Conservation (phyloP, 169 alveolate genomes). For the Eimeria necatrix region DNA sequence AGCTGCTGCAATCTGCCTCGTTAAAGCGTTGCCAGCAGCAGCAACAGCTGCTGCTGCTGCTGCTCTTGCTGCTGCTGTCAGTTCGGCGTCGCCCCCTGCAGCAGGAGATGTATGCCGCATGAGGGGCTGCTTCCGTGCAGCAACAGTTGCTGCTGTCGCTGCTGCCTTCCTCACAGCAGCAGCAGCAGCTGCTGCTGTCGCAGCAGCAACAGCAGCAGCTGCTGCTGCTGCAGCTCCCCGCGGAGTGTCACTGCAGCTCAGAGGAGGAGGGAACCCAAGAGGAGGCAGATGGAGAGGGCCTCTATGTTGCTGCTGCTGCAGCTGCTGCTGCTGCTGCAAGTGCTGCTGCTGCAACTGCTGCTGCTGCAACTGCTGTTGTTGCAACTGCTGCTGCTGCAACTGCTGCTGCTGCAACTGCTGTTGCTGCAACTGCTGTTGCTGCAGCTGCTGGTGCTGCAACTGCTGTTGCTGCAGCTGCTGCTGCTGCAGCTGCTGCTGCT, state of each 20-base stretch:
- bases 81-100: neutral
- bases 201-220: conserved; percentile 33
- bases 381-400: neutral
- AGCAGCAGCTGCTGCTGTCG: conserved; percentile 30
- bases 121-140: neutral
- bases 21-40: conserved; percentile 9
- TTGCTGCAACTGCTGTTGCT: neutral
- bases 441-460: neutral
- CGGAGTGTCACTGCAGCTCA: neutral
- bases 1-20: conserved; percentile 29
- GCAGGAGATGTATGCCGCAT: neutral
- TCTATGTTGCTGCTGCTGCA: conserved; percentile 17
- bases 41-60: conserved; percentile 58
- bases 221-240: conserved; percentile 7
- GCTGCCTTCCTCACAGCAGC: neutral
- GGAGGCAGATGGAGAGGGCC: neutral
- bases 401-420: neutral
- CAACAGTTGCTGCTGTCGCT: conserved; percentile 4
- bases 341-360: conserved; percentile 35
- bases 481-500: neutral
- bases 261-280: conserved; percentile 22
- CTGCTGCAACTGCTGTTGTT: neutral
- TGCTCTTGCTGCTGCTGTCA: conserved; percentile 19
- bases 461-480: neutral
- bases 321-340: conserved; percentile 34